phyloP scores from a whole-genome alignment of 495 filamentous ascomycete genomes.

The Cudoniella acicularis region DNA sequence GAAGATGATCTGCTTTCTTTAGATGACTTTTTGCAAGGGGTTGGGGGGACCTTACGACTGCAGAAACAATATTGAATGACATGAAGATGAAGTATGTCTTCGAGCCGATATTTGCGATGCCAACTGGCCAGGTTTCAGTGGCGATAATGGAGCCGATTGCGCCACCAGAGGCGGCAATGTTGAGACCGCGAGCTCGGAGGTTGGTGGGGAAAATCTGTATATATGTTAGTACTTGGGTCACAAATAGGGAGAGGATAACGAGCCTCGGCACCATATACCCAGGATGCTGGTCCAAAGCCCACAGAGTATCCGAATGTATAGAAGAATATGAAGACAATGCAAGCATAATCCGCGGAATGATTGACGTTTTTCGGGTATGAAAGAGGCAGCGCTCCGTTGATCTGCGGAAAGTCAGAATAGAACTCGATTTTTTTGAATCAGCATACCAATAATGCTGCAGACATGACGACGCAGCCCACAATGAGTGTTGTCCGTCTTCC shows the following conservation, averaged over 20 bases:
- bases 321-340: slow-evolving; percentile 55
- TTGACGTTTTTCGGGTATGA: slow-evolving; percentile 49
- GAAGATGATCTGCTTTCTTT: slow-evolving; percentile 30
- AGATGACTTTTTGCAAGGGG: too few relatives aligned
- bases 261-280: slow-evolving; percentile 57
- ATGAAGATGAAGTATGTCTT: slow-evolving; percentile 59
- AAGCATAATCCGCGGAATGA: slow-evolving; percentile 43
- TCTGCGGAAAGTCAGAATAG: slow-evolving; percentile 26
- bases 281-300: slow-evolving; percentile 52
- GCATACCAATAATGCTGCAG: slow-evolving; percentile 40
- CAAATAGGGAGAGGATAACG: slow-evolving; percentile 27
- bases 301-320: slow-evolving; percentile 54
- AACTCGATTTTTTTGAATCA: neutral
- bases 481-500: slow-evolving; percentile 54
- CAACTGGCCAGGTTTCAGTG: slow-evolving; percentile 50
- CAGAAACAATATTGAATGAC: slow-evolving; percentile 46
- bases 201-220: slow-evolving; percentile 51
- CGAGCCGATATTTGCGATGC: slow-evolving; percentile 46
- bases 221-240: slow-evolving; percentile 23
- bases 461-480: slow-evolving; percentile 54
- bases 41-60: slow-evolving; percentile 34
- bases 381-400: slow-evolving; percentile 49
- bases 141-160: slow-evolving; percentile 48
- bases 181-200: slow-evolving; percentile 49
- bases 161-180: slow-evolving; percentile 31